Evolutionary conservation across 1,139 yeast species (phyloP), one percentile per base, ranked within the genome.

Genomic region (Kodamaea arcana): DNA sequence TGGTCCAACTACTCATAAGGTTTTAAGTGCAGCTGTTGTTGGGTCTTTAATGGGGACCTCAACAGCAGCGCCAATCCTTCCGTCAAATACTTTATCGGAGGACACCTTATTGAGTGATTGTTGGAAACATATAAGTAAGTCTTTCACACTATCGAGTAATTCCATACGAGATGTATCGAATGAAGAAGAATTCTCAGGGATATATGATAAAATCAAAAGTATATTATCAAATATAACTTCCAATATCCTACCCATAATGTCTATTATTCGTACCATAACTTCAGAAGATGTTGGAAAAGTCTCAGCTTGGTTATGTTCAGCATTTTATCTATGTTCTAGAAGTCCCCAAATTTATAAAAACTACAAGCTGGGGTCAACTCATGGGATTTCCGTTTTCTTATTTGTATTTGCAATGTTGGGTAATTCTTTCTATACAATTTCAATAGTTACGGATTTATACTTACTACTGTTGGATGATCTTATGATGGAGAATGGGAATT

Each of bases 271-370:
- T 8, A 13, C 6, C 11, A 25, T 22, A 25, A 33, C 29, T 23
- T 33, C 35, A 2, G 39, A 39, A 13, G 41, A 37, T 11, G 24
- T 45, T 2, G 51, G 51, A n/a, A 37, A 88, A 60, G 58, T 76
- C 27, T 86, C 86, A 56, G 97, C 97, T 12, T 90, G 95, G 86
- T 60, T 86, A 35, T 87, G 96, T 61, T 95, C 97, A 1, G 59
- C 69, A 1, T 69, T 90, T 32, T 90, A 90, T 58, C 62, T 90
- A 44, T 94, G 95, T 2, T 86, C 96, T 12, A 67, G 97, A 46
- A 60, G 87, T 17, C 97, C 97, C 0, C 97, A 90, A 61, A 85
- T 90, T 38, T 11, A 56, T 29, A 56, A 64, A 31, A 67, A 67
- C 43, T 56, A 47, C 39, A 39, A 33, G 2, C 43, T 46, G 27